A percentile compares a stretch with the other conserved stretches of the same genome.
Evolutionary conservation across 306 rosid genomes (phyloP).

Genomic region (Dicorynia guianensis): DNA sequence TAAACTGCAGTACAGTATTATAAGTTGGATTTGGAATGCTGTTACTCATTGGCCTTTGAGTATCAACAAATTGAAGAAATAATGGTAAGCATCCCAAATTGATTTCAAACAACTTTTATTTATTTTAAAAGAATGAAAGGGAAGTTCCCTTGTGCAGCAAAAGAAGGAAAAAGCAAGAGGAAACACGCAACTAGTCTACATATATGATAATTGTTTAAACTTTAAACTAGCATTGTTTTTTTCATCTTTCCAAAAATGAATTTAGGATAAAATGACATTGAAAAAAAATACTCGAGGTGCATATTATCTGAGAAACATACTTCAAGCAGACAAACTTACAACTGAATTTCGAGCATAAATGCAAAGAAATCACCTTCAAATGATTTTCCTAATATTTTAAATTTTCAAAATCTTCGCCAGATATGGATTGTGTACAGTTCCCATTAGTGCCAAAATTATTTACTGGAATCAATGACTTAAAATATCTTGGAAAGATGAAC

Average conservation of each 20-base stretch:
- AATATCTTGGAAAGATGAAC: conserved; percentile 30
- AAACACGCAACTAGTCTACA: not conserved
- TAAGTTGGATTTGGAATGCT: conserved; percentile 3
- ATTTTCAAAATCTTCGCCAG: conserved; percentile 23
- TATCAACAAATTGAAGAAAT: conserved; percentile 18
- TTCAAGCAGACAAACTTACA: not conserved
- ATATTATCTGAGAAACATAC: conserved; percentile 6
- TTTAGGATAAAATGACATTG: not conserved
- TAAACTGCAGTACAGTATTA: not conserved
- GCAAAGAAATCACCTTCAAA: not conserved
- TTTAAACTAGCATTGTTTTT: conserved; percentile 11
- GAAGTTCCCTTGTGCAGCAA: conserved; percentile 4
- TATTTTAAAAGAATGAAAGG: not conserved
- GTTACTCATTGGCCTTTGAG: not conserved
- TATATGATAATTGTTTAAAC: conserved; percentile 26
- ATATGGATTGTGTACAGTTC: conserved; percentile 15
- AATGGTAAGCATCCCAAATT: conserved; percentile 11
- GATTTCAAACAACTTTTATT: conserved; percentile 12
- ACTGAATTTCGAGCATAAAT: not conserved
- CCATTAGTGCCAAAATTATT: conserved; percentile 29
- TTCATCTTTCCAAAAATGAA: not conserved
- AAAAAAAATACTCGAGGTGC: conserved; percentile 12
- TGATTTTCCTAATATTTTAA: conserved; percentile 14
- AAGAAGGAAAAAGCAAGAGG: conserved; percentile 1
- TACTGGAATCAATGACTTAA: conserved; percentile 24